These are phyloP conservation scores for Neonectria ditissima DNA, from an alignment of 2,329 filamentous ascomycete species.

Conservation along the genomic window DNA sequence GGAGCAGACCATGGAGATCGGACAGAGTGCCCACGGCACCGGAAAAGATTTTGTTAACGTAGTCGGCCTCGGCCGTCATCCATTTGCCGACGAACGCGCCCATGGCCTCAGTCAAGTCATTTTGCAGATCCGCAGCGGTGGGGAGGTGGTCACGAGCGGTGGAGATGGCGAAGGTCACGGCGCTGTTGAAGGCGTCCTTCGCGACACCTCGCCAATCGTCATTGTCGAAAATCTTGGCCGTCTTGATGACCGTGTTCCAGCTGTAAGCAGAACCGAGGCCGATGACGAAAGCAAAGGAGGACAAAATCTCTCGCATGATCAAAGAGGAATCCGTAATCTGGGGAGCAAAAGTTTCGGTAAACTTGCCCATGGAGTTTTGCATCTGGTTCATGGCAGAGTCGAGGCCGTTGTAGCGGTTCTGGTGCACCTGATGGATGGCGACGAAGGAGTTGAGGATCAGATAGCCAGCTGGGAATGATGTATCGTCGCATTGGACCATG, in stretches of 20 bases:
- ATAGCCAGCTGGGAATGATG: slow-evolving; percentile 6
- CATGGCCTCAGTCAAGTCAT: slow-evolving; percentile 13
- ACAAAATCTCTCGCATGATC: slow-evolving; percentile 10
- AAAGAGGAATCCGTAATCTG: not conserved
- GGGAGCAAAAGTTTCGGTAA: slow-evolving; percentile 12
- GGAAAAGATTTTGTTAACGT: slow-evolving; percentile 13
- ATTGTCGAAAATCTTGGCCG: slow-evolving; percentile 9
- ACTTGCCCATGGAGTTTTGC: slow-evolving; percentile 8
- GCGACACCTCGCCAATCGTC: slow-evolving; percentile 10
- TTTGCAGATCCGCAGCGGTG: slow-evolving; percentile 2
- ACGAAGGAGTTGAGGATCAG: slow-evolving; percentile 20
- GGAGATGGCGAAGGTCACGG: slow-evolving; percentile 12
- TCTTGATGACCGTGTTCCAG: slow-evolving; percentile 16
- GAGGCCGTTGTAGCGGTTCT: slow-evolving; percentile 15
- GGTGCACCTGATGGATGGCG: slow-evolving; percentile 10
- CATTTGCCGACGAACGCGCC: slow-evolving; percentile 14
- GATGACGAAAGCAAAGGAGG: slow-evolving; percentile 5
- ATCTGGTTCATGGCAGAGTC: slow-evolving; percentile 13
- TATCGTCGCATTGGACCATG: slow-evolving; percentile 11
- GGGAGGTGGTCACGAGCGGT: slow-evolving; percentile 13
- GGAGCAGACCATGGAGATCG: slow-evolving; percentile 9
- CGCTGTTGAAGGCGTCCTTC: slow-evolving; percentile 13
- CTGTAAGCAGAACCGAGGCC: slow-evolving; percentile 11
- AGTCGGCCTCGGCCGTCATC: slow-evolving; percentile 9
- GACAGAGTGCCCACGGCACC: slow-evolving; percentile 2